Evolutionary conservation across 257 asterid species (phyloP).

Genomic region (Jaltomata sinuosa): DNA sequence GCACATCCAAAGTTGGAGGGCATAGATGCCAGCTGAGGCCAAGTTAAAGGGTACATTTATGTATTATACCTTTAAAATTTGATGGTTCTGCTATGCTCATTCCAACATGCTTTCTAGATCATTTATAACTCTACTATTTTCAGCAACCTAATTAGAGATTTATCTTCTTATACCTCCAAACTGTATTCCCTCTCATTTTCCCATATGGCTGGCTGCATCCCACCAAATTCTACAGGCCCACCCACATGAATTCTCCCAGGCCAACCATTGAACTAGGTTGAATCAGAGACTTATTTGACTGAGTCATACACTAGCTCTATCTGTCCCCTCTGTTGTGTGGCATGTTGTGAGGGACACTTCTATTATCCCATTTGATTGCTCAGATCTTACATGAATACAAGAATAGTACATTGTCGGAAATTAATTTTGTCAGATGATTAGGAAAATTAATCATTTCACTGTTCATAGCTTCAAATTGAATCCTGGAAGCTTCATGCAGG

Average conservation of each 20-base stretch:
- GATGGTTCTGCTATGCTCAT: not conserved
- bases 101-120: constrained; percentile 1
- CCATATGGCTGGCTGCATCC: not conserved
- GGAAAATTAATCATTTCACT: constrained; percentile 1
- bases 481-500: constrained; percentile 44
- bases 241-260: not conserved
- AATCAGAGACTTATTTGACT: not conserved
- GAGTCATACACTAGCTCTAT: not conserved
- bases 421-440: not conserved
- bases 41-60: too few species aligned
- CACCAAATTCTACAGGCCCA: not conserved
- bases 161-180: not conserved
- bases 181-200: not conserved
- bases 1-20: too few species aligned
- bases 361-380: not conserved
- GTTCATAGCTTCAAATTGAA: constrained; percentile 6
- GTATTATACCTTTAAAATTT: too few species aligned
- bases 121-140: not conserved
- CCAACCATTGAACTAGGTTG: not conserved
- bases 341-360: not conserved
- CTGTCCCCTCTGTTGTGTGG: not conserved
- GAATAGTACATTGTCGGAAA: not conserved
- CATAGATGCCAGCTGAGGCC: too few species aligned
- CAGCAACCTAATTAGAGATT: not conserved
- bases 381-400: not conserved